Percentiles rank a stretch among this genome's conserved stretches.
Conservation (phyloP, 2,329 filamentous ascomycete genomes). For the Leptosphaerulina australis region DNA sequence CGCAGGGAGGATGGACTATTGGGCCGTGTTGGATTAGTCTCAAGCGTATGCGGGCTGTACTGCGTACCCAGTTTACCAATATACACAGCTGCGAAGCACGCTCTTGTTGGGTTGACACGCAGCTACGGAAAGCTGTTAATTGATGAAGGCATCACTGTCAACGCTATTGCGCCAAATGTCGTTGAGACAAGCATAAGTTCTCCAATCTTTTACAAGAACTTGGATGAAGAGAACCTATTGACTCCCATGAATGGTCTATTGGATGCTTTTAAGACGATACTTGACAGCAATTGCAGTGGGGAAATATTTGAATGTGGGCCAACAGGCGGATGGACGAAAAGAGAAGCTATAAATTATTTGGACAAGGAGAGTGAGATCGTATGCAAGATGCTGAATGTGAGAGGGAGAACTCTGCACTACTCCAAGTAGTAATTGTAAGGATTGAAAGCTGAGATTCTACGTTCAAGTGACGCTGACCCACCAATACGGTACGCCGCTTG, state of each 20-base stretch:
- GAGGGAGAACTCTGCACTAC: conserved; percentile 17
- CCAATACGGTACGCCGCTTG: conserved; percentile 12
- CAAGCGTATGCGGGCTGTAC: conserved; percentile 54
- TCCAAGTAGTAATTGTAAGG: neutral
- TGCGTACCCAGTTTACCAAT: conserved; percentile 51
- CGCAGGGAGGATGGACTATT: conserved; percentile 31
- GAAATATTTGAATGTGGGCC: conserved; percentile 53
- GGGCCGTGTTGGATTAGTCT: conserved; percentile 48
- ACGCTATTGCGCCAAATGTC: conserved; percentile 52
- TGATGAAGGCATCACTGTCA: conserved; percentile 50
- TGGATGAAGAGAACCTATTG: conserved; percentile 45
- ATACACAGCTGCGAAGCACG: conserved; percentile 54
- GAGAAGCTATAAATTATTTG: conserved; percentile 39
- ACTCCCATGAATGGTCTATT: conserved; percentile 51
- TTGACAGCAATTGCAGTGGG: conserved; percentile 46
- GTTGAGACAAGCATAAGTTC: conserved; percentile 50
- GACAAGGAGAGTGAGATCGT: conserved; percentile 36
- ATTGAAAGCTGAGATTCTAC: neutral
- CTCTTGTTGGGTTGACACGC: conserved; percentile 48
- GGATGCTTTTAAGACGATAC: conserved; percentile 49
- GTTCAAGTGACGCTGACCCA: neutral
- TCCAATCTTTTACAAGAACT: conserved; percentile 46
- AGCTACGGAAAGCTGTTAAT: conserved; percentile 52
- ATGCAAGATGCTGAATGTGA: conserved; percentile 18
- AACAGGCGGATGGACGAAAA: conserved; percentile 37